Conservation (phyloP, 352 stramenopile species). For the Elongisporangium senticosum region DNA sequence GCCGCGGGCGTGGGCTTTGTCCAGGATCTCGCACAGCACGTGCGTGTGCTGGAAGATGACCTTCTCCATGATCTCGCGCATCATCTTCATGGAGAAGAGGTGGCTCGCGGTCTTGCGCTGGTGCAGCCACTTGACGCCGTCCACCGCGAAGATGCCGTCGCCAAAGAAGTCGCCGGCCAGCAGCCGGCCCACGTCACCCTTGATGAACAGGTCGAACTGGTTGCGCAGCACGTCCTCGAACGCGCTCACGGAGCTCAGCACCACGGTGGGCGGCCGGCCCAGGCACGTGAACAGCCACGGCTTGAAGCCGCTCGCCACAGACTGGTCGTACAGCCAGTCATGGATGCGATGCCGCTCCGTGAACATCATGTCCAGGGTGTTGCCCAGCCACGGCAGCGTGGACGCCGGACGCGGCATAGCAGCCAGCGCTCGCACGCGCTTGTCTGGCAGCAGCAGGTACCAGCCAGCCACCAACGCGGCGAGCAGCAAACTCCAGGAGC, state of each 20-base stretch:
- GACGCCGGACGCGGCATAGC: constrained; percentile 28
- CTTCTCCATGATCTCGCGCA: constrained; percentile 46
- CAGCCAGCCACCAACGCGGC: not conserved
- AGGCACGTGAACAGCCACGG: constrained; percentile 39
- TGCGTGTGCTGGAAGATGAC: constrained; percentile 36
- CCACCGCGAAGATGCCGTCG: constrained; percentile 65
- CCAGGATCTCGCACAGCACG: constrained; percentile 28
- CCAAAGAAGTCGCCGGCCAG: constrained; percentile 65
- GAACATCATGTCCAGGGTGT: constrained; percentile 45
- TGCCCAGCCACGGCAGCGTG: constrained; percentile 46
- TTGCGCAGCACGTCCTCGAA: constrained; percentile 60
- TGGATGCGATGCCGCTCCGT: constrained; percentile 42
- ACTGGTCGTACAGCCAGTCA: constrained; percentile 60
- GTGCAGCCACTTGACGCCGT: constrained; percentile 59
- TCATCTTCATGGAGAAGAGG: constrained; percentile 74
- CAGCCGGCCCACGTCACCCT: constrained; percentile 33
- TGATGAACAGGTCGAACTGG: constrained; percentile 75
- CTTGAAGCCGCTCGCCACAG: constrained; percentile 24
- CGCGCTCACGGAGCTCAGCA: constrained; percentile 31
- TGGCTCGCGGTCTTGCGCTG: constrained; percentile 86
- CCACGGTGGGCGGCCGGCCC: constrained; percentile 26
- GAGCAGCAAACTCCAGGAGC: not conserved
- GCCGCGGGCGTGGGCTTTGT: constrained; percentile 2
- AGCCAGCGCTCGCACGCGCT: constrained; percentile 22
- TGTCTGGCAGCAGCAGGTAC: constrained; percentile 18